Evolutionary conservation across 257 asterid species (phyloP).

Genomic region (Anisodus tanguticus): DNA sequence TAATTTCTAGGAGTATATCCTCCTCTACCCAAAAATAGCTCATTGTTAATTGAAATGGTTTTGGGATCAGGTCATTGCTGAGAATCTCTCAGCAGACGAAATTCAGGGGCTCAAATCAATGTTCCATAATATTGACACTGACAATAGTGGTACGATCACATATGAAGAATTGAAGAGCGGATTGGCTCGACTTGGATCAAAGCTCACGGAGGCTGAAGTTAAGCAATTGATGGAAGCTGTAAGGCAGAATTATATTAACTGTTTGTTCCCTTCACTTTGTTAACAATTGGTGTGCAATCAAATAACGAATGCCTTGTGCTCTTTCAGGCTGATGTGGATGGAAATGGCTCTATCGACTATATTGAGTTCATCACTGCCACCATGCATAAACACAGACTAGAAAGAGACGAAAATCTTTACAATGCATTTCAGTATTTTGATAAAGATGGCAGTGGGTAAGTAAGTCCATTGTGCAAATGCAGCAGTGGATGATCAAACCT

Average conservation of each 20-base stretch:
- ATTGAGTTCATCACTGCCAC: slow-evolving; percentile 87
- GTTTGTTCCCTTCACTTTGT: neutral
- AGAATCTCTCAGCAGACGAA: slow-evolving; percentile 75
- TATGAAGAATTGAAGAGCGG: slow-evolving; percentile 81
- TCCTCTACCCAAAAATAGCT: neutral
- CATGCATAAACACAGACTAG: slow-evolving; percentile 85
- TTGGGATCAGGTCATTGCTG: slow-evolving; percentile 71
- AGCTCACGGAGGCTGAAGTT: slow-evolving; percentile 78
- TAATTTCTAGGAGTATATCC: slow-evolving; percentile 14
- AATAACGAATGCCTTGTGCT: neutral
- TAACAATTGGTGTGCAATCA: neutral
- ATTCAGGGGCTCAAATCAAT: slow-evolving; percentile 81
- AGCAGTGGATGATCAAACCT: slow-evolving; percentile 1
- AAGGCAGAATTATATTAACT: slow-evolving; percentile 34
- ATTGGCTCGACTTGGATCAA: slow-evolving; percentile 80
- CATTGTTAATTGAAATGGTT: slow-evolving; percentile 4
- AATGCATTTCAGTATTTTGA: slow-evolving; percentile 79
- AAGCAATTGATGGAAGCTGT: slow-evolving; percentile 93
- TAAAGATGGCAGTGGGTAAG: slow-evolving; percentile 83
- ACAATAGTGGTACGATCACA: slow-evolving; percentile 77
- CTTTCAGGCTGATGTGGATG: slow-evolving; percentile 86
- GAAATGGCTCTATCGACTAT: slow-evolving; percentile 83
- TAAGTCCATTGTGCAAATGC: slow-evolving; percentile 35
- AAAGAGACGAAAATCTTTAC: slow-evolving; percentile 72
- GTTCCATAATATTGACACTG: slow-evolving; percentile 85